Percentiles rank a stretch among this genome's conserved stretches.
phyloP scores from a whole-genome alignment of 805 yeast genomes.

The Helenozyma baotianmanensis region DNA sequence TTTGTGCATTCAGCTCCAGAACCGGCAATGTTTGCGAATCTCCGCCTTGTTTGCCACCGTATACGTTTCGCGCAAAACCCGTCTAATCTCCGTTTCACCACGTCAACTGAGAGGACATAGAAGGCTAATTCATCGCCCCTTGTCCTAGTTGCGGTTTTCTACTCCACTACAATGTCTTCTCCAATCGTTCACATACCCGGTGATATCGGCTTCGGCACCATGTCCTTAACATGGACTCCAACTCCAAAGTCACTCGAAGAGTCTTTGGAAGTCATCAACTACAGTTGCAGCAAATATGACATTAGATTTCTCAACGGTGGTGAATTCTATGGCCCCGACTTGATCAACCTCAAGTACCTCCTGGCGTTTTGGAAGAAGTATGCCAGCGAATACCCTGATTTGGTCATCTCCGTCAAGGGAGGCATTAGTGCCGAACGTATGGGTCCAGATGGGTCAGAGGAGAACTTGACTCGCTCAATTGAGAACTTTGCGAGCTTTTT shows the following conservation, averaged over 20 bases:
- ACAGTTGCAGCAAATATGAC: slow-evolving; percentile 39
- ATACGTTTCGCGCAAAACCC: no score
- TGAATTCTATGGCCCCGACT: slow-evolving; percentile 65
- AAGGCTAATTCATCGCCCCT: no score
- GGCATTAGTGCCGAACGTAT: slow-evolving; percentile 36
- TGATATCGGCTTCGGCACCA: slow-evolving; percentile 66
- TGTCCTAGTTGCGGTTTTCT: no score
- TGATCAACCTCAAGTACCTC: slow-evolving; percentile 52
- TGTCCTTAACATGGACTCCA: slow-evolving; percentile 75
- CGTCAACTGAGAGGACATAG: no score
- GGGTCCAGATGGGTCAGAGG: slow-evolving; percentile 48
- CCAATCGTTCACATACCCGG: slow-evolving; percentile 18
- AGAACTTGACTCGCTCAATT: slow-evolving; percentile 44
- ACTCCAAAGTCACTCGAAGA: slow-evolving; percentile 49
- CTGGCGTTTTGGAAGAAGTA: slow-evolving; percentile 59
- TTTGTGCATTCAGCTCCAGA: no score
- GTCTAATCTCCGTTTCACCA: no score
- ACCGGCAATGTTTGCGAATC: no score
- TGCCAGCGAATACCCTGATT: slow-evolving; percentile 46
- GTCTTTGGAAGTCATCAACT: slow-evolving; percentile 50
- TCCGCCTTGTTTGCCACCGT: no score
- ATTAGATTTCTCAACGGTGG: slow-evolving; percentile 65
- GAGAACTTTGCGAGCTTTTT: slow-evolving; percentile 34
- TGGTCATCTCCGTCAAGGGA: slow-evolving; percentile 67
- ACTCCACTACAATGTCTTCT: slow-evolving; percentile 4